Evolutionary conservation across 352 stramenopile species (phyloP).

Genomic region (Phytophthora megakarya): DNA sequence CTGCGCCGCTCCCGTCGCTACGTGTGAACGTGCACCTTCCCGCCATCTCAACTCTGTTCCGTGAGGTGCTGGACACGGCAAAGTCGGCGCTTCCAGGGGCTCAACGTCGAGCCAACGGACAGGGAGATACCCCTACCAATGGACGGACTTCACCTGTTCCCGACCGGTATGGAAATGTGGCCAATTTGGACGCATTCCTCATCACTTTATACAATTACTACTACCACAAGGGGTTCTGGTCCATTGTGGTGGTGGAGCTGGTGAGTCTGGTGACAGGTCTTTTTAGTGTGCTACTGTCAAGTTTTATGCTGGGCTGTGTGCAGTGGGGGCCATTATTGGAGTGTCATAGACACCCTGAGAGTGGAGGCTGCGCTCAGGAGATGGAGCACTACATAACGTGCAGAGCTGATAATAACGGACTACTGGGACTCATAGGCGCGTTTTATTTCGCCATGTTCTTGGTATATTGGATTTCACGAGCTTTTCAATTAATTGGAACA

Average conservation of each 20-base stretch:
- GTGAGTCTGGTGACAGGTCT: conserved; percentile 93
- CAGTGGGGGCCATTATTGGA: conserved; percentile 93
- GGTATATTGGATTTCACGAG: conserved; percentile 90
- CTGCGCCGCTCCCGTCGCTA: conserved; percentile 58
- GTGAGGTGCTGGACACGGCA: conserved; percentile 63
- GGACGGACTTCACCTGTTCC: conserved; percentile 53
- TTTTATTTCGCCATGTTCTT: conserved; percentile 96
- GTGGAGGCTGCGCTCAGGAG: conserved; percentile 78
- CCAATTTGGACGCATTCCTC: conserved; percentile 92
- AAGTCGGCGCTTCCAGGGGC: conserved; percentile 41
- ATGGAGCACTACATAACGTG: conserved; percentile 79
- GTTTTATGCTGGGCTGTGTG: conserved; percentile 95
- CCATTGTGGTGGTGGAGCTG: conserved; percentile 89
- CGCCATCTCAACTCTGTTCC: conserved; percentile 79
- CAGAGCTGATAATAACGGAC: conserved; percentile 52
- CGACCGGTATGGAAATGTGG: conserved; percentile 70
- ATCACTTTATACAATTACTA: conserved; percentile 96
- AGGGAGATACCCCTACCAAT: background rate
- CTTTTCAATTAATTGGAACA: conserved; percentile 81
- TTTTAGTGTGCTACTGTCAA: conserved; percentile 96
- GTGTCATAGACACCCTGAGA: conserved; percentile 73
- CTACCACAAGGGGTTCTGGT: conserved; percentile 92
- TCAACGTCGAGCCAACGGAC: conserved; percentile 15
- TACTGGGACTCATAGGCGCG: conserved; percentile 66
- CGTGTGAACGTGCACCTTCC: conserved; percentile 75